These are phyloP conservation scores for Austroboletus novae-zelandiae DNA, from an alignment of 1,284 basidiomycete genomes.

Conservation along the genomic window DNA sequence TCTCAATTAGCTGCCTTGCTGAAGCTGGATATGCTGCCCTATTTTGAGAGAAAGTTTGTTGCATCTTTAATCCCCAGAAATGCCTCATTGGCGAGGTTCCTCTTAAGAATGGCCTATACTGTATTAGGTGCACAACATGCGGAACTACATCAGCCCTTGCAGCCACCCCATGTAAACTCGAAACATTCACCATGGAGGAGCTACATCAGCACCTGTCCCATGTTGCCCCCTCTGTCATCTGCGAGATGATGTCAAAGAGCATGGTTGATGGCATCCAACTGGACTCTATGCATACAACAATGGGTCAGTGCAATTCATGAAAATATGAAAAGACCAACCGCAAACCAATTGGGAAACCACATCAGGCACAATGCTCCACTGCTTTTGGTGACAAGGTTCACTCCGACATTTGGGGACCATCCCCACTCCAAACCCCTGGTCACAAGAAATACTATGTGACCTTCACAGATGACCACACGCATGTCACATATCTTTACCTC, in stretches of 20 bases:
- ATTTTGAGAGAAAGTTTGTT: neutral
- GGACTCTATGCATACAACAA: too few species aligned
- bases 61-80: neutral
- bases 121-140: neutral
- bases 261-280: too few species aligned
- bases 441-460: too few species aligned
- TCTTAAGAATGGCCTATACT: neutral
- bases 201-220: neutral
- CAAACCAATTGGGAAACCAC: too few species aligned
- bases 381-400: neutral
- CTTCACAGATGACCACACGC: too few species aligned
- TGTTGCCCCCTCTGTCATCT: too few species aligned
- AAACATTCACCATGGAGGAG: neutral
- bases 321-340: neutral
- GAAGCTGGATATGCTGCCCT: neutral
- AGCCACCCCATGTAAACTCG: neutral
- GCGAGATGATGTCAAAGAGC: too few species aligned
- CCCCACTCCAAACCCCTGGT: neutral
- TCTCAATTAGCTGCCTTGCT: neutral
- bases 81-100: neutral
- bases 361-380: too few species aligned
- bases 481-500: neutral
- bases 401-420: too few species aligned
- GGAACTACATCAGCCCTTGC: neutral
- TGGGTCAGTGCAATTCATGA: neutral